Evolutionary conservation across 805 yeast species (phyloP).

Genomic region (Kodamaea hsintzibuensis): DNA sequence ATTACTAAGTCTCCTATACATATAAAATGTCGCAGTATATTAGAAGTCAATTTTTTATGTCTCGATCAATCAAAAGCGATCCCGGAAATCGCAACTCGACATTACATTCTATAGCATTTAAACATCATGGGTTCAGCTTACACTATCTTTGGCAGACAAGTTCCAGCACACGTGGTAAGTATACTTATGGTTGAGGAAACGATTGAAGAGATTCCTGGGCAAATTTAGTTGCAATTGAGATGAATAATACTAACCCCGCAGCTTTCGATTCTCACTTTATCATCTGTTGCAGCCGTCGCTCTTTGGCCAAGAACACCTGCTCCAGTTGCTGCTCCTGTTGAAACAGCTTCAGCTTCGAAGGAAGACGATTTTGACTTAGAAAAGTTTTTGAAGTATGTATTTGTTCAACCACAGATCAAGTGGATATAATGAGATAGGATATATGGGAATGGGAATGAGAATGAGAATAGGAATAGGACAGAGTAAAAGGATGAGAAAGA

Average conservation of each 20-base stretch:
- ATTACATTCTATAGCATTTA: background rate
- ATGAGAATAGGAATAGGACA: background rate
- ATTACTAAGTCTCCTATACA: too few relatives aligned
- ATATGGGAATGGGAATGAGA: background rate
- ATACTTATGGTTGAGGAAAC: background rate
- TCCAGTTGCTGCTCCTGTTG: conserved; percentile 20
- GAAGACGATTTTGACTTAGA: conserved; percentile 47
- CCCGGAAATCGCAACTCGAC: background rate
- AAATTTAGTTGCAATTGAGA: background rate
- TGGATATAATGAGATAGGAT: too few relatives aligned
- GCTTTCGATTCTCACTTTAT: conserved; percentile 45
- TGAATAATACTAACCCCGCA: conserved; percentile 17
- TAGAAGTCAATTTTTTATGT: background rate
- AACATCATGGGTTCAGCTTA: conserved; percentile 44
- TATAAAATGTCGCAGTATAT: background rate
- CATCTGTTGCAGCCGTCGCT: conserved; percentile 37
- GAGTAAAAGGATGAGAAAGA: background rate
- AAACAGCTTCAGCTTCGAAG: conserved; percentile 27
- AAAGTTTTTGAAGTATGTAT: conserved; percentile 43
- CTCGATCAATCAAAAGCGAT: conserved; percentile 2
- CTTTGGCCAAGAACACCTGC: conserved; percentile 38
- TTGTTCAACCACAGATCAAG: background rate
- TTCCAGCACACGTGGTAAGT: conserved; percentile 47
- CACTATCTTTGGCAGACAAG: conserved; percentile 46
- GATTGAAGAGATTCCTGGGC: background rate